Evolutionary conservation across 1,284 basidiomycete species (phyloP).

Genomic region (Leccinum proliferum): DNA sequence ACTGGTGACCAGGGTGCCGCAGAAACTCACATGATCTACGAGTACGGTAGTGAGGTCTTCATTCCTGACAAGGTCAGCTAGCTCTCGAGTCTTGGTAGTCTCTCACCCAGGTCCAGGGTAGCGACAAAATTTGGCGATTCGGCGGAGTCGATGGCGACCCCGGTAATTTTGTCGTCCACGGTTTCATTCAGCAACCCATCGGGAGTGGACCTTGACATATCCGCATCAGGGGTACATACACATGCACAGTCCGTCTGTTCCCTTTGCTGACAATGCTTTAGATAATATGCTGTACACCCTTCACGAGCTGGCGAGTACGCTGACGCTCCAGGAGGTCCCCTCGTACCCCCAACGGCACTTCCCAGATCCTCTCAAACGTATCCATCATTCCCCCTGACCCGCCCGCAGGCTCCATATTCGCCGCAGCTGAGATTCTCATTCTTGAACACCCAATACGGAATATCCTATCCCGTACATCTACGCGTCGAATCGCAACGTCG

Average conservation of each 20-base stretch:
- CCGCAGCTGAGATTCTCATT: slow-evolving; percentile 32
- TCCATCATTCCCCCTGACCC: slow-evolving; percentile 52
- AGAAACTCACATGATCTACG: slow-evolving; percentile 59
- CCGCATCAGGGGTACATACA: slow-evolving; percentile 12
- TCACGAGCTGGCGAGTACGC: slow-evolving; percentile 59
- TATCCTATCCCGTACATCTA: slow-evolving; percentile 51
- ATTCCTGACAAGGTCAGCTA: slow-evolving; percentile 57
- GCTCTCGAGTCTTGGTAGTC: neutral
- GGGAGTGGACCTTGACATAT: slow-evolving; percentile 51
- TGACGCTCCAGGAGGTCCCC: slow-evolving; percentile 59
- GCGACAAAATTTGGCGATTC: slow-evolving; percentile 62
- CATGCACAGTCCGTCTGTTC: too few relatives aligned
- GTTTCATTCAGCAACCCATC: slow-evolving; percentile 54
- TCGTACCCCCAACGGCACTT: slow-evolving; percentile 39
- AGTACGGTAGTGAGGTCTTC: slow-evolving; percentile 49
- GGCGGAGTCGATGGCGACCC: slow-evolving; percentile 31
- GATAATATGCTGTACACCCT: slow-evolving; percentile 55
- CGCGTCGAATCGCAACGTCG: slow-evolving; percentile 63
- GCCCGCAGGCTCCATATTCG: slow-evolving; percentile 43
- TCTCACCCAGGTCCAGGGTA: slow-evolving; percentile 38
- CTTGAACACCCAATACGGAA: neutral
- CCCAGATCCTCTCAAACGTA: slow-evolving; percentile 44
- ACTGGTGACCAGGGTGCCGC: slow-evolving; percentile 35
- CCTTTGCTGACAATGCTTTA: slow-evolving; percentile 21
- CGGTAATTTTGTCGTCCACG: slow-evolving; percentile 50